A percentile compares a stretch with the other conserved stretches of the same genome.
Evolutionary conservation across 2,329 filamentous ascomycete species (phyloP).

Genomic region (Coleophoma eucalyptorum): DNA sequence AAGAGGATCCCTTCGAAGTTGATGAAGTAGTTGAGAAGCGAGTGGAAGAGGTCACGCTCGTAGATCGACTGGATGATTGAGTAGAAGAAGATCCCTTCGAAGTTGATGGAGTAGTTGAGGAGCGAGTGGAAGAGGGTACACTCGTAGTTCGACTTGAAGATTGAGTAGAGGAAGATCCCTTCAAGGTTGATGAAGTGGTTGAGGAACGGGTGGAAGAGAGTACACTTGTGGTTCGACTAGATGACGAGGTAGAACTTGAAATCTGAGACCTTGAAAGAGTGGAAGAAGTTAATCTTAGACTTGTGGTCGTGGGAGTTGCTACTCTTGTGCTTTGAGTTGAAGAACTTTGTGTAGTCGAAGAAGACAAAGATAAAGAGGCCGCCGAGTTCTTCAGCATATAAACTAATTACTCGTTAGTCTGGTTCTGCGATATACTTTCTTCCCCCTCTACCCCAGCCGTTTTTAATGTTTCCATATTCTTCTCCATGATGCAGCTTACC

Average conservation of each 20-base stretch:
- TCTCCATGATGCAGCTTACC: constrained; percentile 1
- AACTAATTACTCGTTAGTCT: background rate
- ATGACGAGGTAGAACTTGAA: background rate
- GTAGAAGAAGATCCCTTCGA: background rate
- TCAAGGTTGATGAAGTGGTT: background rate
- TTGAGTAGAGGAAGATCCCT: background rate
- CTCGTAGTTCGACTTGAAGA: background rate
- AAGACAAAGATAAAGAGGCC: background rate
- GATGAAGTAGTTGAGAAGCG: background rate
- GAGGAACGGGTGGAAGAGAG: too few relatives aligned
- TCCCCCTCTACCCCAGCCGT: too few relatives aligned
- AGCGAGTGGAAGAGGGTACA: background rate
- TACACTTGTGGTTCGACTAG: too few relatives aligned
- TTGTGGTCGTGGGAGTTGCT: too few relatives aligned
- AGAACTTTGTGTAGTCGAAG: background rate
- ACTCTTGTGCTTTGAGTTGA: too few relatives aligned
- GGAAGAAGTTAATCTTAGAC: background rate
- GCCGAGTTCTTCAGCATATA: background rate
- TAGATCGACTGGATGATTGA: background rate
- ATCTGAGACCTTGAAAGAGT: background rate
- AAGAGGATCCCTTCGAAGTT: background rate
- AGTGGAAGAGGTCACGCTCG: background rate
- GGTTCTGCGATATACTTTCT: background rate
- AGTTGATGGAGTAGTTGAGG: background rate
- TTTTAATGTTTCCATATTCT: too few relatives aligned